phyloP scores from a whole-genome alignment of 257 asterid species.

The Misopates orontium region DNA sequence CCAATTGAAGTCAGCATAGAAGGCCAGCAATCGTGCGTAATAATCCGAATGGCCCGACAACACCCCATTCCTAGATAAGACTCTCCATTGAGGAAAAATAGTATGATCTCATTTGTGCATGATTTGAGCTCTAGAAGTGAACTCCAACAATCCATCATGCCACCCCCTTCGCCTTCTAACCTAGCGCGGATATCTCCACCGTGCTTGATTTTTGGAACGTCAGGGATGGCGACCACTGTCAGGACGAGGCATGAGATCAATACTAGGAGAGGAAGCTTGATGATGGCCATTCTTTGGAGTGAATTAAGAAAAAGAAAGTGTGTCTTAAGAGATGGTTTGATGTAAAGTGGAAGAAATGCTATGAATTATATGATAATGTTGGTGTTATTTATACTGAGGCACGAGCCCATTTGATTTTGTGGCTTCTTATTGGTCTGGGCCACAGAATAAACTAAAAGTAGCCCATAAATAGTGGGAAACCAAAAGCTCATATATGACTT shows the following conservation, averaged over 20 bases:
- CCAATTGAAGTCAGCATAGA: constrained; percentile 18
- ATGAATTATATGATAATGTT: not conserved
- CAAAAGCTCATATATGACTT: not conserved
- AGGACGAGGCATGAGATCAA: constrained; percentile 29
- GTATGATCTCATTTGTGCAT: not conserved
- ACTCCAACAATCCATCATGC: constrained; percentile 18
- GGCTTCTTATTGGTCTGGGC: constrained; percentile 1
- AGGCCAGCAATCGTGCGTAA: constrained; percentile 13
- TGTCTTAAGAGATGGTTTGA: not conserved
- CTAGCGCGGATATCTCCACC: constrained; percentile 16
- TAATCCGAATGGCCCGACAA: constrained; percentile 7
- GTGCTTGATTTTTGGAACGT: not conserved
- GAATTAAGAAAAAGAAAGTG: not conserved
- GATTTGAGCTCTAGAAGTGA: constrained; percentile 6
- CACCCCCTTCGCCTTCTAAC: constrained; percentile 19
- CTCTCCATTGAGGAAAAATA: constrained; percentile 14
- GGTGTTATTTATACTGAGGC: not conserved
- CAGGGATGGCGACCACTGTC: constrained; percentile 7
- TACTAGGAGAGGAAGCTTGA: constrained; percentile 20
- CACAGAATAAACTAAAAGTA: not conserved
- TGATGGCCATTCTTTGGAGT: constrained; percentile 17
- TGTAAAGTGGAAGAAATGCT: not conserved
- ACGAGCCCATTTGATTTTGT: not conserved
- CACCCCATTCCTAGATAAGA: constrained; percentile 11
- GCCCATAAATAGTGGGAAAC: not conserved